phyloP scores from a whole-genome alignment of 208 protist species.

The Herpetomonas samuelpessoai region DNA sequence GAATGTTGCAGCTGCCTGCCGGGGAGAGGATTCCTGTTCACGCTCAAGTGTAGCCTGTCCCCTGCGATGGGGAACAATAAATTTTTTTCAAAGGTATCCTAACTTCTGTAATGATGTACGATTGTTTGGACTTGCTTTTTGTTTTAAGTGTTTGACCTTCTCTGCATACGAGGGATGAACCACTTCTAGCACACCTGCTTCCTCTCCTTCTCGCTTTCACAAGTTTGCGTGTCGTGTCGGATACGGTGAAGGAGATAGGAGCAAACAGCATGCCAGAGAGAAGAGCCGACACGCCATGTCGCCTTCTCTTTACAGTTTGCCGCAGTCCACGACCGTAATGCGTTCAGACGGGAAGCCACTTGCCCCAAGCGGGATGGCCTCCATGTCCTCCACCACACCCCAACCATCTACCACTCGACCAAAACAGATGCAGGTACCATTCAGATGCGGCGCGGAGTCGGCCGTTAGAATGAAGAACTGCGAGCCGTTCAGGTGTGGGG shows the following conservation, averaged over 20 bases:
- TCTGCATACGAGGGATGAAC: too few species aligned
- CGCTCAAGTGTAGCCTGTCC: neutral
- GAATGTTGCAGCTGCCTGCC: neutral
- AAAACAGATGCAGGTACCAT: constrained; percentile 96
- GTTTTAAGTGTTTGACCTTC: too few species aligned
- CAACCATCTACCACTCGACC: constrained; percentile 85
- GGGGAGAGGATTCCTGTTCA: neutral
- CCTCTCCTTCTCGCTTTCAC: too few species aligned
- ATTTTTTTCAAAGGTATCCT: too few species aligned
- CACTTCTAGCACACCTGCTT: too few species aligned
- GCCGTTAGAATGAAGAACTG: constrained; percentile 93
- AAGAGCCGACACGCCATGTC: neutral
- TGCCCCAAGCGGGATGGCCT: constrained; percentile 37
- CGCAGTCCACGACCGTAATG: constrained; percentile 67
- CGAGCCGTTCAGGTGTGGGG: constrained; percentile 95
- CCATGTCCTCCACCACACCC: constrained; percentile 81
- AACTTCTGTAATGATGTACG: too few species aligned
- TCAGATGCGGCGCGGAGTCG: constrained; percentile 63
- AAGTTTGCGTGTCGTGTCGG: too few species aligned
- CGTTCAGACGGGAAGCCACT: constrained; percentile 39
- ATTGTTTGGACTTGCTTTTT: too few species aligned
- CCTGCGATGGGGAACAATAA: too few species aligned
- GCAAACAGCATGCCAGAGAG: too few species aligned
- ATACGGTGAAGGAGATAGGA: too few species aligned
- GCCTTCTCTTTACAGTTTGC: constrained; percentile 22